Conservation (phyloP, 352 stramenopile genomes). For the Albugo candida region DNA sequence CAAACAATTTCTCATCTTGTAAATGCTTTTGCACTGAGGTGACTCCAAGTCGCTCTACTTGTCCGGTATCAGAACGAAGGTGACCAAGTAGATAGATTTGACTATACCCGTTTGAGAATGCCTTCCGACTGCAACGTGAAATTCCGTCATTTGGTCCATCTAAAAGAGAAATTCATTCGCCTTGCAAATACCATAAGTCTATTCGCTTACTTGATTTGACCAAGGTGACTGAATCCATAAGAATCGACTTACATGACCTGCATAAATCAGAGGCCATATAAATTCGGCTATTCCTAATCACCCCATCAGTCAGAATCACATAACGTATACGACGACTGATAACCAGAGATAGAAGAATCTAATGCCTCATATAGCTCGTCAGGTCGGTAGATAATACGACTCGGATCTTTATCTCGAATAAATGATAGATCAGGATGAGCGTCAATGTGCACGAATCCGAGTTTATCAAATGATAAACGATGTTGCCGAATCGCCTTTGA, state of each 20-base stretch:
- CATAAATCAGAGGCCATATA: constrained; percentile 53
- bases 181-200: too few relatives aligned
- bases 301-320: not conserved
- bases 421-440: constrained; percentile 78
- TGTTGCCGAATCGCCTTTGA: constrained; percentile 48
- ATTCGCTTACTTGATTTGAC: constrained; percentile 19
- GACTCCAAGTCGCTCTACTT: too few relatives aligned
- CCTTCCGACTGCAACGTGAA: constrained; percentile 20
- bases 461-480: constrained; percentile 30
- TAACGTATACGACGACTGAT: not conserved
- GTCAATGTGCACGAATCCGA: constrained; percentile 69
- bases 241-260: constrained; percentile 51
- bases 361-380: constrained; percentile 52
- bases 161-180: not conserved
- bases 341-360: constrained; percentile 29
- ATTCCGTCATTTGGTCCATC: constrained; percentile 17
- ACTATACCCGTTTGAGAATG: constrained; percentile 13
- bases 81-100: too few relatives aligned
- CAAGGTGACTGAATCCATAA: constrained; percentile 72
- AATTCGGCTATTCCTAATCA: constrained; percentile 68
- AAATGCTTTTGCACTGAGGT: too few relatives aligned
- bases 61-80: too few relatives aligned
- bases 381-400: constrained; percentile 30
- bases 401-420: constrained; percentile 15
- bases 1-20: too few relatives aligned